Base-by-base conservation (phyloP, 257 asterid genomes). In the Gynochthodes officinalis region DNA sequence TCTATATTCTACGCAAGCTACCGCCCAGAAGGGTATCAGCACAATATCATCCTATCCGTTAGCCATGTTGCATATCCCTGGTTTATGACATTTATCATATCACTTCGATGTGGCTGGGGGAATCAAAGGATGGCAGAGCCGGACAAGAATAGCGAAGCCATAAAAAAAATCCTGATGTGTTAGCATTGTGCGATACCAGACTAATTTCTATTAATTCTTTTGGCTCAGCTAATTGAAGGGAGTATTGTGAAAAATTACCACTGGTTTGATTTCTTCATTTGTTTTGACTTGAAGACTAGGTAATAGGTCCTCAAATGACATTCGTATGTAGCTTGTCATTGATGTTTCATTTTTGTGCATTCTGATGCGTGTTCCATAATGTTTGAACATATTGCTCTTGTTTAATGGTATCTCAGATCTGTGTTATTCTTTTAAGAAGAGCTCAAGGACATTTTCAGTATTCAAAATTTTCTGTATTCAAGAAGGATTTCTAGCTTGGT, bases 1-100 rank as follows among this genome's bases (percentile, higher is more conserved):
- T 89, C 76, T 89, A 76, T 81, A 89, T 89, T 73, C 81, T 89
- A 32, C 90, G 92, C 60, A 89, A 89, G 84, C 82, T 89, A 60
- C 95, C 95, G 43, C 90, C 95, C 13, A 87, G 80, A 77, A 75
- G 86, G 75, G 69, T 70, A 69, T 82, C 89, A 5, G 88, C 89
- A 7, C 89, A 85, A 70, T 86, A 89, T 78, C 95, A 89, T 48
- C 89, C 88, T 5, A 89, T 89, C 61, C 85, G 73, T 25, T 86
- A 85, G 82, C 73, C 39, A 28, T 11, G 64, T 3, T 14, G 55
- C 30, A 19, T 28, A 39, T 54, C 19, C 13, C 6, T 40, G 48
- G 42, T 40, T 7, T 16, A 64, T 19, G 69, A 21, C n/a, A n/a
- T 55, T 44, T 53, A 43, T 39, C 57, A 44, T 55, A 70, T 40